These are phyloP conservation scores for Hsuehochloa calcarea DNA, from an alignment of 176 grass and related monocot genomes.

Conservation along the genomic window DNA sequence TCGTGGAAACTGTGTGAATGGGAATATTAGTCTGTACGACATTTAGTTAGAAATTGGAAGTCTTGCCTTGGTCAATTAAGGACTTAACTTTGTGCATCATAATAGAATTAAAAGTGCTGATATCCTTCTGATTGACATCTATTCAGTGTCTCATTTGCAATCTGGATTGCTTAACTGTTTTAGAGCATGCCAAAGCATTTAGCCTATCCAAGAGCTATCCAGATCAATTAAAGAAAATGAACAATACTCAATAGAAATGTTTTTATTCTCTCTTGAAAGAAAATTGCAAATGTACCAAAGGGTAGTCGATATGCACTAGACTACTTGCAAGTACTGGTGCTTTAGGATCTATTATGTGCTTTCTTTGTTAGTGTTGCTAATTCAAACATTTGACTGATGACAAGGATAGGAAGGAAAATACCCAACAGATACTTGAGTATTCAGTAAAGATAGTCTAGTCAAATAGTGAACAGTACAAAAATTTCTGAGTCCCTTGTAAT, in stretches of 20 bases:
- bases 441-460: not conserved
- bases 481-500: not conserved
- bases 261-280: not conserved
- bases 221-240: constrained; percentile 10
- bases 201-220: not conserved
- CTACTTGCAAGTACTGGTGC: not conserved
- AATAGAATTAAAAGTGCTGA: not conserved
- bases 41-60: no score
- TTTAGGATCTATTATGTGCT: not conserved
- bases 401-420: constrained; percentile 2
- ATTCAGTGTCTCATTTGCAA: not conserved
- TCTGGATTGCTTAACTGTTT: not conserved
- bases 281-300: constrained; percentile 16
- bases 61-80: no score
- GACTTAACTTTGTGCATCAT: no score
- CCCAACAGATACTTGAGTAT: not conserved
- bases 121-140: not conserved
- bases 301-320: not conserved
- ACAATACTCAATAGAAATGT: not conserved
- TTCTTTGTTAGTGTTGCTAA: not conserved
- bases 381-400: constrained; percentile 24
- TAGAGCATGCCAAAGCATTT: not conserved
- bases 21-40: no score
- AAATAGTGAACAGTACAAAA: not conserved
- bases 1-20: no score